Conservation (phyloP, 306 rosid genomes). For the Sicyos baderoa region DNA sequence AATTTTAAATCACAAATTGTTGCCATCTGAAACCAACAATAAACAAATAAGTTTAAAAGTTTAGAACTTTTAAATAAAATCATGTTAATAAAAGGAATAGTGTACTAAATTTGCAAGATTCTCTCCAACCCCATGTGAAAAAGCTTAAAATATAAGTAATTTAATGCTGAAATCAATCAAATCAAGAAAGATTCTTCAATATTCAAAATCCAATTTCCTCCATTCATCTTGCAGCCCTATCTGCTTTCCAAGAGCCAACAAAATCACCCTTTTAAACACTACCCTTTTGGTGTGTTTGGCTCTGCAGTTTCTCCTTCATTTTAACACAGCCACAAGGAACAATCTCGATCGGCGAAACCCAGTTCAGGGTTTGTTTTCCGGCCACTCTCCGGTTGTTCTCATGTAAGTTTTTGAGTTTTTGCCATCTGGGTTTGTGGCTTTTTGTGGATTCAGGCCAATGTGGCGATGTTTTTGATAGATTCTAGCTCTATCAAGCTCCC, state of each 20-base stretch:
- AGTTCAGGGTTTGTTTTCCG: slow-evolving; percentile 24
- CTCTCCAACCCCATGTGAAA: neutral
- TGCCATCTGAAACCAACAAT: too few species aligned
- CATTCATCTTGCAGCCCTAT: slow-evolving; percentile 66
- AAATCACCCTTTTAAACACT: neutral
- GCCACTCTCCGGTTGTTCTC: slow-evolving; percentile 30
- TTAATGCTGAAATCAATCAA: neutral
- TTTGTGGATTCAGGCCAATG: neutral
- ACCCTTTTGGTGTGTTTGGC: neutral
- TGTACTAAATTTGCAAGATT: neutral
- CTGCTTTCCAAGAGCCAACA: slow-evolving; percentile 60
- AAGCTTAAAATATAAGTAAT: neutral
- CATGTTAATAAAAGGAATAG: neutral
- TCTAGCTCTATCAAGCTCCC: too few species aligned
- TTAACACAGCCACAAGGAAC: slow-evolving; percentile 8
- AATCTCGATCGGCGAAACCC: slow-evolving; percentile 20
- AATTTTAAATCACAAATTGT: too few species aligned
- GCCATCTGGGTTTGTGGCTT: slow-evolving; percentile 8
- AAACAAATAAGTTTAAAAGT: too few species aligned
- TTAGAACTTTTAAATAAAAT: too few species aligned
- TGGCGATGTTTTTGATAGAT: too few species aligned
- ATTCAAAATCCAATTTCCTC: slow-evolving; percentile 42
- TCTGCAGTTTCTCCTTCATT: neutral
- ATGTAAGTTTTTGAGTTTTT: slow-evolving; percentile 30
- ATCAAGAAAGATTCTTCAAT: neutral